Evolutionary conservation across 345 rosid genomes (phyloP), one percentile per base, ranked within the genome.

Genomic region (Noccaea caerulescens): DNA sequence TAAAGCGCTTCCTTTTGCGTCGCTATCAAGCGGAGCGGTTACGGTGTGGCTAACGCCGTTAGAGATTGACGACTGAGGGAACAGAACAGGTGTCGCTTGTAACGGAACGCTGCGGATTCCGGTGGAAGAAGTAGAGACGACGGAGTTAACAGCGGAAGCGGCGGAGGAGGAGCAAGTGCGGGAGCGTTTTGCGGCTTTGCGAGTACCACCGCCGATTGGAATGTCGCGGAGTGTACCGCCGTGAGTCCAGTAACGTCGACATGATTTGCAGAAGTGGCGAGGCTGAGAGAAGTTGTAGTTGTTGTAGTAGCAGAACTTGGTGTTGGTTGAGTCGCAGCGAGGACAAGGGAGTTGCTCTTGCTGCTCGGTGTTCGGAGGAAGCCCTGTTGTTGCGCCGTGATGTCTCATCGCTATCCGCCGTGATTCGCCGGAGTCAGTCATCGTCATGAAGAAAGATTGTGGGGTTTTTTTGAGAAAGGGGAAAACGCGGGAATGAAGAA

Each of bases 241-340:
- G 34, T 86, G 97, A 47, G 98, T 93, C 98, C 98, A 93, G 85
- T 93, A 93, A 45, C 98, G 91, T 45, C 98, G 98, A 77, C 98
- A 93, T 14, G 93, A 72, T 79, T 93, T 93, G 78, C 98, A 93
- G 81, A 92, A 92, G 77, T 92, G 98, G 47, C 98, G 98, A 4
- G 98, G 98, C 90, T 92, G 98, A 57, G 96, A 92, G 76, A 84
- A 88, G 82, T 92, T 93, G 81, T 93, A 93, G 90, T 93, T 93
- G 80, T 93, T 93, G 86, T 90, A 92, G 83, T 92, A 92, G 62
- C 98, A 92, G 85, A 92, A 92, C 80, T 92, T 92, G 16, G 97
- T 92, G 84, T 85, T 87, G 66, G 84, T 79, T 10, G 98, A 92
- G 70, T 90, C 87, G 16, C 98, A 92, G 47, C 97, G 98, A 3